Evolutionary conservation across 2,329 filamentous ascomycete genomes (phyloP).

Genomic region (Colletotrichum lini): DNA sequence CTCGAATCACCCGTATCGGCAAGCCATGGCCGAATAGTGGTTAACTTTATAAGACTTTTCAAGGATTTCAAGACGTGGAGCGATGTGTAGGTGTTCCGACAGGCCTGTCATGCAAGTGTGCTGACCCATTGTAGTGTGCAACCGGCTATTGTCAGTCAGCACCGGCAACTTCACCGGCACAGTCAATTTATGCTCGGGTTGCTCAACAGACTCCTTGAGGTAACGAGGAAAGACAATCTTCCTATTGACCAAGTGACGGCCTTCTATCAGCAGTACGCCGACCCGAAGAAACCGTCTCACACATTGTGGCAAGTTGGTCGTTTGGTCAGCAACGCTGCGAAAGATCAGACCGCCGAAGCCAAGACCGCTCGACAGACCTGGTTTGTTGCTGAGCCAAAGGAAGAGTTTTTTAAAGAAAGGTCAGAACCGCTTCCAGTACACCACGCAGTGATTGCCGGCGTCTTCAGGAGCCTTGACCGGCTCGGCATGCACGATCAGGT

Average conservation of each 20-base stretch:
- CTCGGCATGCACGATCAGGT: constrained; percentile 27
- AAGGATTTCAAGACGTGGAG: constrained; percentile 19
- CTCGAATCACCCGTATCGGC: constrained; percentile 17
- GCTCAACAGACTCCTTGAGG: constrained; percentile 32
- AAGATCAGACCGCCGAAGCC: constrained; percentile 28
- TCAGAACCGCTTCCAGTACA: neutral
- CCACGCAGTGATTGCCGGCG: constrained; percentile 23
- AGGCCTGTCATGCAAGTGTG: too few species aligned
- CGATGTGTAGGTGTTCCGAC: constrained; percentile 8
- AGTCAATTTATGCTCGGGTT: constrained; percentile 28
- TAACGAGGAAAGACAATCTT: constrained; percentile 2
- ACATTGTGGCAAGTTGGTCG: constrained; percentile 2
- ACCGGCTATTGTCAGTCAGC: neutral
- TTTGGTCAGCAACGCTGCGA: constrained; percentile 19
- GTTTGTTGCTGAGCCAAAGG: constrained; percentile 17
- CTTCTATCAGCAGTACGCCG: constrained; percentile 17
- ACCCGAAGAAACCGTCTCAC: neutral
- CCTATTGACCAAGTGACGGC: constrained; percentile 21
- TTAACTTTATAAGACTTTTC: constrained; percentile 25
- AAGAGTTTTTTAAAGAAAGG: neutral
- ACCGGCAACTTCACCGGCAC: neutral
- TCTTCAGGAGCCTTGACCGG: constrained; percentile 33
- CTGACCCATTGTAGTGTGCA: constrained; percentile 19
- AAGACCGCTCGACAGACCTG: constrained; percentile 28
- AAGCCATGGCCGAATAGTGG: constrained; percentile 30